These are phyloP conservation scores for Tarenaya hassleriana DNA, from an alignment of 345 rosid genomes.

Conservation along the genomic window DNA sequence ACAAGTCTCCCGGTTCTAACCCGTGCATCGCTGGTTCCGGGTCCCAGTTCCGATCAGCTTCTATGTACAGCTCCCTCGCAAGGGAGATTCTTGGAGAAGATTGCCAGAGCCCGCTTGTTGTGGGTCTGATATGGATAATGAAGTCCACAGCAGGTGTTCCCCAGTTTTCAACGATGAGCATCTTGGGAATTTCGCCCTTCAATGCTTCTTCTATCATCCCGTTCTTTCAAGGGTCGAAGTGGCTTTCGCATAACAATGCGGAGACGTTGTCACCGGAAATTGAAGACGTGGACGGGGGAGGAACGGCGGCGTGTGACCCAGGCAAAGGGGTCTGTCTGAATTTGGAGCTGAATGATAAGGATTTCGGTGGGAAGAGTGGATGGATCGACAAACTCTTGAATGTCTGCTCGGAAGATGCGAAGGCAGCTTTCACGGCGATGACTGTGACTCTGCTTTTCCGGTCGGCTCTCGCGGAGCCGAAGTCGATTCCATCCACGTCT, in stretches of 20 bases:
- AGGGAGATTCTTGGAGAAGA: slow-evolving; percentile 40
- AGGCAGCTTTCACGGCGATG: slow-evolving; percentile 75
- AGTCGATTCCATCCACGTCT: slow-evolving; percentile 76
- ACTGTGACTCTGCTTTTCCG: slow-evolving; percentile 71
- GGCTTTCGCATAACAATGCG: slow-evolving; percentile 49
- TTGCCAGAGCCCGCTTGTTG: slow-evolving; percentile 37
- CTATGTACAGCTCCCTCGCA: slow-evolving; percentile 38
- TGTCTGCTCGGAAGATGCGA: slow-evolving; percentile 69
- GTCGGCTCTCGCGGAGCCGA: slow-evolving; percentile 78
- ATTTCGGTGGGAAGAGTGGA: slow-evolving; percentile 33
- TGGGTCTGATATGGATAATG: slow-evolving; percentile 48
- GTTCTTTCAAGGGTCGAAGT: slow-evolving; percentile 50
- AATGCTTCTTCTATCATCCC: slow-evolving; percentile 58
- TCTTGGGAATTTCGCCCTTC: slow-evolving; percentile 46
- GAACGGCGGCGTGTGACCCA: slow-evolving; percentile 25
- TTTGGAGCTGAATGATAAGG: slow-evolving; percentile 30
- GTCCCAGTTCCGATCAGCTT: slow-evolving; percentile 17
- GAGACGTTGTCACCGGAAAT: slow-evolving; percentile 17
- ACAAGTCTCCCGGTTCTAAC: slow-evolving; percentile 15
- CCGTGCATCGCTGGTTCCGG: not conserved
- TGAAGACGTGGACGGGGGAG: slow-evolving; percentile 47
- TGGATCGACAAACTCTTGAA: slow-evolving; percentile 58
- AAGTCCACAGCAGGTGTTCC: slow-evolving; percentile 44
- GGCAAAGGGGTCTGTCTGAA: slow-evolving; percentile 15
- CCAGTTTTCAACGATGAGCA: slow-evolving; percentile 27